Conservation (phyloP, 306 rosid genomes). For the Gastrolobium villosum region DNA sequence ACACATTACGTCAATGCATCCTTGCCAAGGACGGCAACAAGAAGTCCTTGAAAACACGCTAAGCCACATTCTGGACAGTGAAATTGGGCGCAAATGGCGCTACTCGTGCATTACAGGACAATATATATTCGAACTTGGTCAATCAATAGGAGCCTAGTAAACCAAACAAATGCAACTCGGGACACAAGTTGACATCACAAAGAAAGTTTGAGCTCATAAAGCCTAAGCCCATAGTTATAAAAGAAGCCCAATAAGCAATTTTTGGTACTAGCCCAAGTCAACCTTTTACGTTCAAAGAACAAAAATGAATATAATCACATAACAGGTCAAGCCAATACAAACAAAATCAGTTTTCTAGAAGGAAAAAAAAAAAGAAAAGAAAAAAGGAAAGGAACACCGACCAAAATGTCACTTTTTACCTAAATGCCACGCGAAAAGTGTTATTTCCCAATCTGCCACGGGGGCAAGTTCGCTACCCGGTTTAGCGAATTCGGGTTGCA, state of each 20-base stretch:
- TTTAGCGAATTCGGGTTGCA: no score
- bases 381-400: no score
- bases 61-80: constrained; percentile 33
- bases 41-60: constrained; percentile 42
- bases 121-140: constrained; percentile 17
- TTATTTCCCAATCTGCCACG: no score
- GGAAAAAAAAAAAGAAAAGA: background rate
- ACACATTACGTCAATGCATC: constrained; percentile 15
- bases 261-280: background rate
- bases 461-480: no score
- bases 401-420: no score
- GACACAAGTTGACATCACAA: background rate
- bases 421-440: no score
- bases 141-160: constrained; percentile 11
- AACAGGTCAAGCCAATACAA: no score
- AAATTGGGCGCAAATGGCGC: constrained; percentile 52
- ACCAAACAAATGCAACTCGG: background rate
- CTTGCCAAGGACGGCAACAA: constrained; percentile 30
- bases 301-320: background rate
- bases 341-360: background rate
- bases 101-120: constrained; percentile 13
- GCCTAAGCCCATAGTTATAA: constrained; percentile 26
- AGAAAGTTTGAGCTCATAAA: background rate
- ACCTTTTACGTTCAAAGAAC: background rate
- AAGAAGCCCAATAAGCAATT: constrained; percentile 24